Percentiles rank a stretch among this genome's conserved stretches.
These are phyloP conservation scores for Acrocalymma vagum DNA, from an alignment of 2,329 filamentous ascomycete genomes.

Conservation along the genomic window DNA sequence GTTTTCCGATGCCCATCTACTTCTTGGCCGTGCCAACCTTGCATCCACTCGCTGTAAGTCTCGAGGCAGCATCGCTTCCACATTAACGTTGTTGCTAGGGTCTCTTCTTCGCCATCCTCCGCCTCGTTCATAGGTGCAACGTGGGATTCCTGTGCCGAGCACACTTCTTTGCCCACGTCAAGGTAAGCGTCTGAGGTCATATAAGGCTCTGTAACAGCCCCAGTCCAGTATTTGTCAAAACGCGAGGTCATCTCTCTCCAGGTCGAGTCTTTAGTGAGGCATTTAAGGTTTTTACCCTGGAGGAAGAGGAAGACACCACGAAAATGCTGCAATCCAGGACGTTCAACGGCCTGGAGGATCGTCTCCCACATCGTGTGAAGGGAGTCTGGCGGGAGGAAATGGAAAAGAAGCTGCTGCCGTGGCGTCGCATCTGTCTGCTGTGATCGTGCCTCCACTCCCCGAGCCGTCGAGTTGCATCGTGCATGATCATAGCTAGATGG, in stretches of 20 bases:
- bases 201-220: neutral
- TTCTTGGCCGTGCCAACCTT: conserved; percentile 1
- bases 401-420: conserved; percentile 5
- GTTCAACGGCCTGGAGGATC: conserved; percentile 1
- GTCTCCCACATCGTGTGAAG: conserved; percentile 1
- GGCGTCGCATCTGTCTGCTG: conserved; percentile 2
- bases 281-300: conserved; percentile 2
- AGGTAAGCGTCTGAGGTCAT: neutral
- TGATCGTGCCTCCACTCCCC: neutral
- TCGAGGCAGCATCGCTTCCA: conserved; percentile 1
- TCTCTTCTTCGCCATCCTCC: conserved; percentile 1
- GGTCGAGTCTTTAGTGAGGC: conserved; percentile 1
- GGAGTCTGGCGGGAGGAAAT: conserved; percentile 1
- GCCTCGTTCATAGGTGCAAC: neutral
- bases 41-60: conserved; percentile 2
- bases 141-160: neutral
- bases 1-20: conserved; percentile 1
- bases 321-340: conserved; percentile 1
- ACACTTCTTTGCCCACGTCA: neutral
- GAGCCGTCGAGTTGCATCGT: conserved; percentile 1
- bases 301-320: conserved; percentile 1
- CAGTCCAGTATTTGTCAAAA: conserved; percentile 2
- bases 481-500: conserved; percentile 1
- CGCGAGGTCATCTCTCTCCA: conserved; percentile 1
- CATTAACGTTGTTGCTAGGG: conserved; percentile 1